A percentile compares a stretch with the other conserved stretches of the same genome.
phyloP scores from a whole-genome alignment of 2,329 filamentous ascomycete genomes.

The Fusarium acutatum region DNA sequence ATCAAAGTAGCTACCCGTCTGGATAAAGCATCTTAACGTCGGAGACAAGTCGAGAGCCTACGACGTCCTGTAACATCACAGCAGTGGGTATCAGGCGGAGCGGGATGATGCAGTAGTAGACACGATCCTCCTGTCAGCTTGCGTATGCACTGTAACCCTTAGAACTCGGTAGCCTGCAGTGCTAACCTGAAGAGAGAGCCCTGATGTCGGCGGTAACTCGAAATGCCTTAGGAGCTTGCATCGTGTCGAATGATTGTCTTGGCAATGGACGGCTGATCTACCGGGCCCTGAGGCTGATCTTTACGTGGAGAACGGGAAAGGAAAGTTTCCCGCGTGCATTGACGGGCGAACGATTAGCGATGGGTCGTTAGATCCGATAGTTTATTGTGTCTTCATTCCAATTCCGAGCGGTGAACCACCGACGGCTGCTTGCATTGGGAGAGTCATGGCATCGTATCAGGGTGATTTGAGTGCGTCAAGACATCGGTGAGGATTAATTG shows the following conservation, averaged over 20 bases:
- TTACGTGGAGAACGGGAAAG: slow-evolving; percentile 10
- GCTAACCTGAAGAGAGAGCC: slow-evolving; percentile 6
- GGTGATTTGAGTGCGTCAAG: neutral
- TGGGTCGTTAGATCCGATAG: neutral
- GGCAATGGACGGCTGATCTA: slow-evolving; percentile 3
- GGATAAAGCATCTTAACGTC: neutral
- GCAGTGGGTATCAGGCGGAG: neutral
- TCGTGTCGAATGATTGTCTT: neutral
- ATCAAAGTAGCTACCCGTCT: slow-evolving; percentile 1
- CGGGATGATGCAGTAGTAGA: slow-evolving; percentile 21
- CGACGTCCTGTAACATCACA: slow-evolving; percentile 9
- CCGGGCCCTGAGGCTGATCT: neutral
- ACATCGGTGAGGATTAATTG: neutral
- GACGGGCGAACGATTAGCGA: neutral
- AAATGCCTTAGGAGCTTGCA: neutral
- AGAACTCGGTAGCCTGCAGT: slow-evolving; percentile 21
- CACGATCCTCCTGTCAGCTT: slow-evolving; percentile 20
- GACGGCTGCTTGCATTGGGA: slow-evolving; percentile 24
- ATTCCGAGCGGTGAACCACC: neutral
- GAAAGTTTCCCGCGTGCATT: slow-evolving; percentile 16
- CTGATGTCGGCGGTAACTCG: slow-evolving; percentile 6
- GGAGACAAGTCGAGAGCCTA: neutral
- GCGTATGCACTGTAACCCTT: neutral
- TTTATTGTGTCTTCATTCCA: neutral
- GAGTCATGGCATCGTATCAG: neutral